Evolutionary conservation across 1,284 basidiomycete species (phyloP).

Genomic region (Serendipita sp.): DNA sequence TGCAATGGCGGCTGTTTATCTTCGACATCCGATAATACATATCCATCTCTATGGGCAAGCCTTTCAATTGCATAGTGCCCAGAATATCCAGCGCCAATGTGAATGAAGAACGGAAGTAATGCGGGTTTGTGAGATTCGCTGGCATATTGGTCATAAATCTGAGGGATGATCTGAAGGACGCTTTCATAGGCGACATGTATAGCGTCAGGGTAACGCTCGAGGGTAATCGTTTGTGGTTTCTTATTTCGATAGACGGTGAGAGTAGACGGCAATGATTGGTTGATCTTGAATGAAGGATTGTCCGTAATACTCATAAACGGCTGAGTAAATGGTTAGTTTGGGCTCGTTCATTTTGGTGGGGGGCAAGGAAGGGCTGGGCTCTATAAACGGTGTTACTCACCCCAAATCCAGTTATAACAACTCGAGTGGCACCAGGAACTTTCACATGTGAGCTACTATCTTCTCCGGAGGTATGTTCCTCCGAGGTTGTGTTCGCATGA

Average conservation of each 20-base stretch:
- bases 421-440: background rate
- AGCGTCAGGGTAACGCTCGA: background rate
- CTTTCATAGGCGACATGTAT: conserved; percentile 48
- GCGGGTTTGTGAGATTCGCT: conserved; percentile 19
- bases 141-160: conserved; percentile 47
- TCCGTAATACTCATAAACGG: background rate
- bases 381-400: background rate
- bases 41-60: conserved; percentile 53
- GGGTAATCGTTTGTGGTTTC: background rate
- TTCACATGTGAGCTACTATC: background rate
- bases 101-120: conserved; percentile 38
- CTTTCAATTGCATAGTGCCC: conserved; percentile 53
- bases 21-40: conserved; percentile 52
- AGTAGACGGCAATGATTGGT: background rate
- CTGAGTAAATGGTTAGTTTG: background rate
- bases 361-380: background rate
- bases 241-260: background rate
- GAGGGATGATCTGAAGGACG: conserved; percentile 43
- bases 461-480: too few relatives aligned
- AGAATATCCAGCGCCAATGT: conserved; percentile 52
- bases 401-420: conserved; percentile 4
- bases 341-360: background rate
- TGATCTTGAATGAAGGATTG: conserved; percentile 1
- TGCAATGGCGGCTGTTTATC: conserved; percentile 43
- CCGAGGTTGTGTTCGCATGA: too few relatives aligned